A percentile compares a stretch with the other conserved stretches of the same genome.
These are phyloP conservation scores for Solanum medicagineum DNA, from an alignment of 257 asterid genomes.

Conservation along the genomic window DNA sequence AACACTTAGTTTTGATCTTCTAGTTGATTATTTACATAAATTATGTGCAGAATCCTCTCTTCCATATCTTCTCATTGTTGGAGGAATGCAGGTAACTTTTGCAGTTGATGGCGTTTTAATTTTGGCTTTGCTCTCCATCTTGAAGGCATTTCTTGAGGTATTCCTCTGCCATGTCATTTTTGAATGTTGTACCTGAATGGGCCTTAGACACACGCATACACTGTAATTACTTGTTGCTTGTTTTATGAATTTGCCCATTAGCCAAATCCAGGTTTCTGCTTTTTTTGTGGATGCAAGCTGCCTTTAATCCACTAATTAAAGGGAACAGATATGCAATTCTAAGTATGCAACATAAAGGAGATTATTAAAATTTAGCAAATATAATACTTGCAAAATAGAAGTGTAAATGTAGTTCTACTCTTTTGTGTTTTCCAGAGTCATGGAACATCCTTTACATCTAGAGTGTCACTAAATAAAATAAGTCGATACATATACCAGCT, in stretches of 20 bases:
- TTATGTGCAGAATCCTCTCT: not conserved
- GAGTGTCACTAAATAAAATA: not conserved
- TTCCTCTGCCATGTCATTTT: not conserved
- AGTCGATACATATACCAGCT: not conserved
- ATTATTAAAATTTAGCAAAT: not conserved
- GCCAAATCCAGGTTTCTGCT: not conserved
- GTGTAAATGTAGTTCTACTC: not conserved
- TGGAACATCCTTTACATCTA: not conserved
- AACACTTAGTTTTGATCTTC: not conserved
- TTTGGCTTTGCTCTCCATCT: constrained; percentile 20
- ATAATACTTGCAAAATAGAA: not conserved
- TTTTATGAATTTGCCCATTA: not conserved
- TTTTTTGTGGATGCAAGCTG: not conserved
- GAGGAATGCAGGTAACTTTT: constrained; percentile 16
- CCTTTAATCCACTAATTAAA: not conserved
- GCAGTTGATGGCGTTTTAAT: constrained; percentile 25
- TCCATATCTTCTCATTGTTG: not conserved
- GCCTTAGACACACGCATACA: not conserved
- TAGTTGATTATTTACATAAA: not conserved
- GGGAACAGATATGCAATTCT: not conserved
- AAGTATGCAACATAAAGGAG: not conserved
- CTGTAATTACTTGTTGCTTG: not conserved
- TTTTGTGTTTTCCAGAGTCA: not conserved
- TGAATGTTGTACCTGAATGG: not conserved
- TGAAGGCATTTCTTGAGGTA: constrained; percentile 33